phyloP scores from a whole-genome alignment of 306 rosid genomes.

The Vachellia pachyceras region DNA sequence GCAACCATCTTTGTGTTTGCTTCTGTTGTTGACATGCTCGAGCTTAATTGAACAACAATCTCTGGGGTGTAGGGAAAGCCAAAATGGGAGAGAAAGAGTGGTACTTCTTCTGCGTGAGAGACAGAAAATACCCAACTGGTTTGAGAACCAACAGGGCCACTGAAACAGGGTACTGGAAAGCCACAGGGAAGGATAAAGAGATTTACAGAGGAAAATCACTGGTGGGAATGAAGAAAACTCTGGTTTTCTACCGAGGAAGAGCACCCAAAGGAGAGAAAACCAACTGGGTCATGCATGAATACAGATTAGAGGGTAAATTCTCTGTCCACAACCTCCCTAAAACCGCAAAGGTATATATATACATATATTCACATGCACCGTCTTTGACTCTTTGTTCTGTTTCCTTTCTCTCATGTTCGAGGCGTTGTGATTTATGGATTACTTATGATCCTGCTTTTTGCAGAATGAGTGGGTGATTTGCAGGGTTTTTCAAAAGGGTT shows the following conservation, averaged over 20 bases:
- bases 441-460: conserved; percentile 13
- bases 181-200: conserved; percentile 94
- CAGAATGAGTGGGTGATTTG: conserved; percentile 98
- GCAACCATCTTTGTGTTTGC: conserved; percentile 1
- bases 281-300: conserved; percentile 98
- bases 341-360: conserved; percentile 78
- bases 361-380: not conserved
- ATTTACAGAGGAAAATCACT: conserved; percentile 79
- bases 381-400: not conserved
- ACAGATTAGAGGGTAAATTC: conserved; percentile 84
- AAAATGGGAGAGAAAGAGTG: conserved; percentile 97
- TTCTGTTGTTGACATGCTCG: not conserved
- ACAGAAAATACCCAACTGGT: conserved; percentile 95
- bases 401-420: not conserved
- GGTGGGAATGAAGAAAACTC: conserved; percentile 97
- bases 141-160: conserved; percentile 95
- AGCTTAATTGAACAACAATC: not conserved
- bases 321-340: conserved; percentile 81
- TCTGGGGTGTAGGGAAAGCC: conserved; percentile 65
- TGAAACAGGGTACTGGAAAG: conserved; percentile 96
- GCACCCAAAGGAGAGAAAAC: conserved; percentile 97
- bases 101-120: conserved; percentile 97
- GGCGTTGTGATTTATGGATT: not conserved
- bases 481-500: conserved; percentile 84
- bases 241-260: conserved; percentile 91